phyloP scores from a whole-genome alignment of 2,329 filamentous ascomycete genomes.

The Venturia nashicola region DNA sequence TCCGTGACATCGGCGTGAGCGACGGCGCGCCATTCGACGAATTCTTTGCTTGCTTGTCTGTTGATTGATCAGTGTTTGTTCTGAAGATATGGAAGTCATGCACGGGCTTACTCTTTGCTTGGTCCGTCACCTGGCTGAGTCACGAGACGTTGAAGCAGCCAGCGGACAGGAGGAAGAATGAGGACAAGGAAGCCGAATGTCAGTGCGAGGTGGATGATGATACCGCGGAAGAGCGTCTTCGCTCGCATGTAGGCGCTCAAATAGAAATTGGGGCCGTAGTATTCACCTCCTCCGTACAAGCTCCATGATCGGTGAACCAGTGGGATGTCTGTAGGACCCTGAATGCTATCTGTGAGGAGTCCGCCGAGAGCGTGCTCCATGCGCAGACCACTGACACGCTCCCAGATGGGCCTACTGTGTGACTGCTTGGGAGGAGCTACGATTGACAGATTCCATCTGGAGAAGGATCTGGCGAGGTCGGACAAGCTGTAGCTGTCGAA shows the following conservation, averaged over 20 bases:
- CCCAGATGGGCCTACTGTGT: slow-evolving; percentile 16
- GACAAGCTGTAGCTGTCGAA: slow-evolving; percentile 34
- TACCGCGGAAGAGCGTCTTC: slow-evolving; percentile 34
- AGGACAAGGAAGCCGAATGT: no score
- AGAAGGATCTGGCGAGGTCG: slow-evolving; percentile 33
- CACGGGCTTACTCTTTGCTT: no score
- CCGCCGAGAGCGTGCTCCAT: slow-evolving; percentile 46
- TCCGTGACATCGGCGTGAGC: no score
- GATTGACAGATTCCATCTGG: slow-evolving; percentile 39
- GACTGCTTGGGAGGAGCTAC: no score
- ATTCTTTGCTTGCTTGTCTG: no score
- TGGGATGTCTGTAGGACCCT: slow-evolving; percentile 39
- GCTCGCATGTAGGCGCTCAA: slow-evolving; percentile 45
- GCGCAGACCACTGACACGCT: slow-evolving; percentile 37
- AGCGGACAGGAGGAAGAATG: no score
- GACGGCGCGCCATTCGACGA: no score
- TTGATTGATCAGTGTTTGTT: no score
- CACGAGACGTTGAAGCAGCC: no score
- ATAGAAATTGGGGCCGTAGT: slow-evolving; percentile 46
- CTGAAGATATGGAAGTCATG: no score
- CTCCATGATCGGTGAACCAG: slow-evolving; percentile 50
- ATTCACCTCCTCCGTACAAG: slow-evolving; percentile 34
- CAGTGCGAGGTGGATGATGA: slow-evolving; percentile 32
- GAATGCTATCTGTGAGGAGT: slow-evolving; percentile 40
- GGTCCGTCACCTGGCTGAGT: no score